These are phyloP conservation scores for Scutellaria minor DNA, from an alignment of 257 asterid genomes.

Conservation along the genomic window DNA sequence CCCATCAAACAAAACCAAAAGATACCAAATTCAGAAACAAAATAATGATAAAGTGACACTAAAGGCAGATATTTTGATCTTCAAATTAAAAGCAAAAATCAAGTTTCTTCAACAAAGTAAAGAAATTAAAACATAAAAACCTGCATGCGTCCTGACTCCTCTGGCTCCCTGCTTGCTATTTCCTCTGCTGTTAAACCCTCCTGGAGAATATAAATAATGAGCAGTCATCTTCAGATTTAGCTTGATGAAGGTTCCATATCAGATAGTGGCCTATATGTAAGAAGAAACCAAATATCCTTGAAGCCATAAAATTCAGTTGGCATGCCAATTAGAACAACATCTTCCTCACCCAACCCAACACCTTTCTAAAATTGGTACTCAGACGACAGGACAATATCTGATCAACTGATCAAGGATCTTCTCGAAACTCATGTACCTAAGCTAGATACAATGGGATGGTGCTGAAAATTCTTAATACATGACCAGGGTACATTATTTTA, in stretches of 20 bases:
- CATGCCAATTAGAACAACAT: conserved; percentile 19
- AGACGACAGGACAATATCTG: conserved; percentile 1
- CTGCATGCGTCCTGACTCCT: conserved; percentile 68
- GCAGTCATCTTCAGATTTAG: conserved; percentile 24
- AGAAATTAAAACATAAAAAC: conserved; percentile 40
- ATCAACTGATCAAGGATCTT: not conserved
- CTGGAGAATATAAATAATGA: conserved; percentile 49
- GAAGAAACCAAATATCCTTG: conserved; percentile 10
- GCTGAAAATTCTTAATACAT: no score
- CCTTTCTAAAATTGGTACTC: not conserved
- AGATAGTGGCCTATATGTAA: not conserved
- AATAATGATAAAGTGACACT: not conserved
- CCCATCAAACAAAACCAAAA: not conserved
- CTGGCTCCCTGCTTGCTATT: conserved; percentile 72
- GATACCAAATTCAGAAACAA: not conserved
- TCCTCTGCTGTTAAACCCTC: conserved; percentile 91
- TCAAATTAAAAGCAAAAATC: not conserved
- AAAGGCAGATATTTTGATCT: not conserved
- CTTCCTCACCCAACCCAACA: not conserved
- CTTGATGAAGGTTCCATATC: not conserved
- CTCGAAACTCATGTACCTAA: conserved; percentile 2
- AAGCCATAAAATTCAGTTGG: conserved; percentile 16
- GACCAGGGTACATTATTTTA: no score
- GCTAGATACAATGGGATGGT: not conserved
- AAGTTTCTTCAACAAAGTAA: conserved; percentile 26